Base-by-base conservation (phyloP, 257 asterid genomes). In the Plectranthus barbatus region DNA sequence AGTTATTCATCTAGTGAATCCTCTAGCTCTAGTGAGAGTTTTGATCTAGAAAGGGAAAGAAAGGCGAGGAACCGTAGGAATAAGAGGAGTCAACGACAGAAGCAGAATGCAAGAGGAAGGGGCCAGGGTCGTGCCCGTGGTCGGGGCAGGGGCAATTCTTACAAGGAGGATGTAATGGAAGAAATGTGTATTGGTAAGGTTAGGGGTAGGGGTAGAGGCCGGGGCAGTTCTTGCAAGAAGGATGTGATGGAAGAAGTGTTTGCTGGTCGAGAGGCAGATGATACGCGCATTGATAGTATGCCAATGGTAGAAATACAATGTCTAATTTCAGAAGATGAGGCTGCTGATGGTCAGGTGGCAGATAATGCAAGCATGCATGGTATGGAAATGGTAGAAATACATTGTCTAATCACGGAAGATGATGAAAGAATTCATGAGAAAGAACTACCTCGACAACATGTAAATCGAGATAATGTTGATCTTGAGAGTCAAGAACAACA, bases 11-110 rank as follows among this genome's bases (percentile, higher is more conserved):
- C 72, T 56, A 67, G 67, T 62, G 68, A 73, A 17, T 40, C 79
- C 44, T 72, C 66, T n/a, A 58, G 73, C 67, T 60, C 77, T 60
- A 48, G 75, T 48, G 21, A 40, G 23, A 52, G 73, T 52, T 51
- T 29, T 53, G 37, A 13, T 17, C 54, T 0, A 8, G 33, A 46
- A 54, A 8, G 15, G 77, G 61, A 71, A 40, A 36, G 20, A 19
- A 71, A 64, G 66, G 66, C 13, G 49, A n/a, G 40, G 47, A 46
- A 41, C 3, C 8, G 2, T n/a, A 36, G 20, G 61, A 40, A 42
- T 33, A 70, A 53, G 34, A 40, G 1, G 54, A 14, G 55, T 50
- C 54, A 0, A 17, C 23, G 3, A 12, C 11, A 34, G 34, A 26
- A 52, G 60, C 56, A 56, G 31, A 56, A 62, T 8, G 56, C 56